These are phyloP conservation scores for Cicer yamashitae DNA, from an alignment of 306 rosid species.

Conservation along the genomic window DNA sequence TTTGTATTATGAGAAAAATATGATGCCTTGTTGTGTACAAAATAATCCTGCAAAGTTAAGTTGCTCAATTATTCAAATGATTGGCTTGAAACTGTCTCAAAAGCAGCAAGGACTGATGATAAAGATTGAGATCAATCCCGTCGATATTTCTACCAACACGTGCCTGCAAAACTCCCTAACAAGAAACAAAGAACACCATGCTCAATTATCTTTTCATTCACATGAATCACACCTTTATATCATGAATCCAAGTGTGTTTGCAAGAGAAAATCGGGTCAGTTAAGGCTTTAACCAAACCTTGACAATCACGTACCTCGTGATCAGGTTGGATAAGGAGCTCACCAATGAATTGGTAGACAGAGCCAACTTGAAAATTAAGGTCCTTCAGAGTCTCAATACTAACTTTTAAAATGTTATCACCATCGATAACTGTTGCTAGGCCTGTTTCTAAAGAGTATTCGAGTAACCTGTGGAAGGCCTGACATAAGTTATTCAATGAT, in stretches of 20 bases:
- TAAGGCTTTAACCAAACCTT: slow-evolving; percentile 14
- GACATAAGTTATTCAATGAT: slow-evolving; percentile 33
- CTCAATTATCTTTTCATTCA: slow-evolving; percentile 27
- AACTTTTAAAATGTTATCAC: slow-evolving; percentile 59
- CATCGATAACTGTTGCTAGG: slow-evolving; percentile 64
- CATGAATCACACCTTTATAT: background rate
- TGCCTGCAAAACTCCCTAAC: slow-evolving; percentile 77
- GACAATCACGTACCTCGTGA: slow-evolving; percentile 59
- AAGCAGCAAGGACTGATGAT: slow-evolving; percentile 75
- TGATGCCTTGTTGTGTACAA: slow-evolving; percentile 12
- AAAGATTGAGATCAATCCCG: slow-evolving; percentile 90
- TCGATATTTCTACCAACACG: slow-evolving; percentile 85
- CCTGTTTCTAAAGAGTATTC: slow-evolving; percentile 70
- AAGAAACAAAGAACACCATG: slow-evolving; percentile 38
- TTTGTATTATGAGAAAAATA: slow-evolving; percentile 12
- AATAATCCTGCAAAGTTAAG: slow-evolving; percentile 37
- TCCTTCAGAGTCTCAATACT: slow-evolving; percentile 65
- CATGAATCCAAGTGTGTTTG: slow-evolving; percentile 21
- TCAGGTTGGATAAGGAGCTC: slow-evolving; percentile 73
- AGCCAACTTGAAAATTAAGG: slow-evolving; percentile 66
- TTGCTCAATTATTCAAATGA: slow-evolving; percentile 54
- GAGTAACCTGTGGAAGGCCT: slow-evolving; percentile 54
- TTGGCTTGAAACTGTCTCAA: slow-evolving; percentile 74
- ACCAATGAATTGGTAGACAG: slow-evolving; percentile 84
- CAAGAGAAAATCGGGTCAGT: background rate